Evolutionary conservation across 306 rosid species (phyloP).

Genomic region (Inga leiocalycina): DNA sequence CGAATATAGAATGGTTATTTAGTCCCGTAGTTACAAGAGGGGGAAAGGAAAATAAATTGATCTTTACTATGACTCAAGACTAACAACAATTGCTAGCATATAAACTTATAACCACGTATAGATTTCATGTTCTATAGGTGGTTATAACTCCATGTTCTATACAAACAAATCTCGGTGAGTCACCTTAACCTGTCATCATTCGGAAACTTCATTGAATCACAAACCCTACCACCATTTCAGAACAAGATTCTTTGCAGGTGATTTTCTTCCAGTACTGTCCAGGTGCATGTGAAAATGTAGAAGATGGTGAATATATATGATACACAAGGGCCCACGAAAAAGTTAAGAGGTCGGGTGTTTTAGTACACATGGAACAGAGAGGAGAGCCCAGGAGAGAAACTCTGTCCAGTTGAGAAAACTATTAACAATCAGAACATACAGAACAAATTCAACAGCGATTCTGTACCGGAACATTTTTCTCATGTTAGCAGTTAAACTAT

Average conservation of each 20-base stretch:
- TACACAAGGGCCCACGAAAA: not conserved
- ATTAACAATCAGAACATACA: slow-evolving; percentile 26
- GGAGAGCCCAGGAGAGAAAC: not conserved
- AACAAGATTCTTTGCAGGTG: not conserved
- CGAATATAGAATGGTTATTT: too few relatives aligned
- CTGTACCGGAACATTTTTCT: slow-evolving; percentile 36
- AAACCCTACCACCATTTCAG: not conserved
- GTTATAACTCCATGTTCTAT: slow-evolving; percentile 20
- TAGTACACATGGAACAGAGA: not conserved
- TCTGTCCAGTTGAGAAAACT: not conserved
- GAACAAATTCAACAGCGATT: slow-evolving; percentile 28
- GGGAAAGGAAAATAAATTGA: not conserved
- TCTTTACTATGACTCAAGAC: not conserved
- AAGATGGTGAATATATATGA: not conserved
- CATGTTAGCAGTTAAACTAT: slow-evolving; percentile 47
- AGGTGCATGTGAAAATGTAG: not conserved
- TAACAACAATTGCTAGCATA: not conserved
- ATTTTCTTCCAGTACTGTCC: not conserved
- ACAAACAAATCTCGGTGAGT: slow-evolving; percentile 16
- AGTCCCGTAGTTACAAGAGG: not conserved
- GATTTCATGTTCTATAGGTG: not conserved
- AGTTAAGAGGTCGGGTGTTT: not conserved
- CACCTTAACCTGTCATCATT: slow-evolving; percentile 15
- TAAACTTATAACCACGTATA: not conserved
- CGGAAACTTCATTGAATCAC: slow-evolving; percentile 19